Base-by-base conservation (phyloP, 805 yeast genomes). In the Barnettozyma sucrosica region DNA sequence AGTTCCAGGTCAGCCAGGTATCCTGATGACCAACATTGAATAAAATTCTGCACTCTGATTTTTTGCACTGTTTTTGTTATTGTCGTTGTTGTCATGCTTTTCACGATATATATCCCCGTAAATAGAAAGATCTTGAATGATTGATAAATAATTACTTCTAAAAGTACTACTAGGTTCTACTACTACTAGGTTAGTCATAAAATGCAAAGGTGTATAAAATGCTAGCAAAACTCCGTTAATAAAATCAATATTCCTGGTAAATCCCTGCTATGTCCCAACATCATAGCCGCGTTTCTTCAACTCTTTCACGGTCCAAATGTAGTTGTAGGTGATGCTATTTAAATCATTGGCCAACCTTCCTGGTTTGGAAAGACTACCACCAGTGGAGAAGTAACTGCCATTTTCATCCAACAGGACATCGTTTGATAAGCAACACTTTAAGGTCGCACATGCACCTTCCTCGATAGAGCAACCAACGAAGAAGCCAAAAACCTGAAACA, bases 1-100 rank as follows among this genome's bases (percentile, higher is more conserved):
- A 24, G 83, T 86, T 54, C 99, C 99, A 42, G 98, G 98, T 51
- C 77, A 79, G 56, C 98, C 99, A 34, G 97, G 96, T 60, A 80
- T 92, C 60, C 67, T 81, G 53, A 75, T 92, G 53, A 79, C 71
- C 56, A 90, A 90, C 67, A 62, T 83, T 41, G 48, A 51, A 24
- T 48, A 45, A 20, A 16, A 20, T 21, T n/a, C 9, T 13, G 28
- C 7, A 28, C 32, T 28, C 32, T 28, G 5, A 28, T 28, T 4
- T 28, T 26, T 28, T 28, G 32, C 32, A 28, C 32, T 28, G 16
- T 4, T 28, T 28, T 28, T 28, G 11, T 28, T 28, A 10, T 34
- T 16, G 20, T 34, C 4, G 37, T 34, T 14, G 37, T 18, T 34
- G 32, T 28, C 32, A 28, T 28, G 32, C 13, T 11, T 28, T 28